Percentiles rank a stretch among this genome's conserved stretches.
These are phyloP conservation scores for Nematodospora anomalae DNA, from an alignment of 1,139 yeast species.

Conservation along the genomic window DNA sequence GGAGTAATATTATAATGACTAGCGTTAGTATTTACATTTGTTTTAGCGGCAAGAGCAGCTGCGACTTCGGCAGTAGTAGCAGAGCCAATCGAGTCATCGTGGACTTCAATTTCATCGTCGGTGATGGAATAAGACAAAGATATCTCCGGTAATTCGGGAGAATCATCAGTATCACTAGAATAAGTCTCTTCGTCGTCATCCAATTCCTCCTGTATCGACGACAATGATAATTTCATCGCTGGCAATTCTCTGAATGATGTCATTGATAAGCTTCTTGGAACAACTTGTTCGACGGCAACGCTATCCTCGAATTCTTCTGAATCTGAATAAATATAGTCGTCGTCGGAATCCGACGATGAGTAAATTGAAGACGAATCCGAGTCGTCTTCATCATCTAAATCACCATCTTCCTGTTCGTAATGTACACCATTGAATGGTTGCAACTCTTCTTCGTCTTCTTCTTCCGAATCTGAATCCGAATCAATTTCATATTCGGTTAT, in stretches of 20 bases:
- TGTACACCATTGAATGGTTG: background rate
- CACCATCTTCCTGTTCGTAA: constrained; percentile 11
- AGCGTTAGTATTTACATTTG: background rate
- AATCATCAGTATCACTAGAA: constrained; percentile 14
- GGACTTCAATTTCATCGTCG: constrained; percentile 23
- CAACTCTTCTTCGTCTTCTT: constrained; percentile 18
- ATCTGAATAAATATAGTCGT: constrained; percentile 33
- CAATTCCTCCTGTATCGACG: constrained; percentile 22
- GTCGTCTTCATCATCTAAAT: constrained; percentile 12
- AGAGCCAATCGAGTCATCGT: constrained; percentile 1
- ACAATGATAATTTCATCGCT: constrained; percentile 23
- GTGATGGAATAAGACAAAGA: constrained; percentile 23
- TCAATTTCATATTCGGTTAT: constrained; percentile 41
- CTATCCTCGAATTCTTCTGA: constrained; percentile 20
- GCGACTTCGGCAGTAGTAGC: background rate
- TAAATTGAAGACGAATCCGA: background rate
- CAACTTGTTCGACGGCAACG: constrained; percentile 13
- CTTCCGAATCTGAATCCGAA: constrained; percentile 27
- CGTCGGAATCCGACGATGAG: constrained; percentile 23
- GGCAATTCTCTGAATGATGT: constrained; percentile 24
- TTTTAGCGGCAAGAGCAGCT: background rate
- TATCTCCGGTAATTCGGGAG: constrained; percentile 24
- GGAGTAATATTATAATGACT: background rate
- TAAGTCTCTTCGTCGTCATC: constrained; percentile 23
- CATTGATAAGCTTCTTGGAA: constrained; percentile 11